Base-by-base conservation (phyloP, 75 land plant species). In the Cupressus sempervirens region DNA sequence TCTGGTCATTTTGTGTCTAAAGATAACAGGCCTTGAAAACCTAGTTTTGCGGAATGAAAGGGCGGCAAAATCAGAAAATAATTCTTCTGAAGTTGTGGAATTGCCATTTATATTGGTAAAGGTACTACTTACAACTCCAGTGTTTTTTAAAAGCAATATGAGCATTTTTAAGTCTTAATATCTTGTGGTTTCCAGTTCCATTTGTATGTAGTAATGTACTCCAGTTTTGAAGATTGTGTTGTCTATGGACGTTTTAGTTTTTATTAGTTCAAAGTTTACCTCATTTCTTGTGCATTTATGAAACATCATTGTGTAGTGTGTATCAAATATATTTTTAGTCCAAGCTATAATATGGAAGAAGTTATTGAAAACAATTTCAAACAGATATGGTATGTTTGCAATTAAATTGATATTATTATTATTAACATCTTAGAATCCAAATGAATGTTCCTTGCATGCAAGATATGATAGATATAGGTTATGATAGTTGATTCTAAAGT, bases 41-140 rank as follows among this genome's bases (percentile, higher is more conserved):
- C 85, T 93, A 67, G 84, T 93, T 10, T 36, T 53, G 74, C 82
- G 93, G 75, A 93, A 93, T 85, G 89, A 91, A 80, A 86, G 88
- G 73, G 75, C 88, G 52, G 85, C 74, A 45, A 7, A 32, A 65
- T 86, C 86, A 36, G 93, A 87, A 23, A 86, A 80, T 56, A 56
- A 85, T 73, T 88, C 93, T 30, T 84, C 88, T 83, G 88, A 87
- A 77, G 91, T 93, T 45, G 89, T 93, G 20, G 90, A 93, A 43
- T 84, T 93, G 18, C 94, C 94, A 62, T 93, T 93, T 73, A 87
- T 93, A 58, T 87, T 93, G 76, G 91, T 93, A 36, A 90, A 91
- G 88, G 94, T 93, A 82, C 43, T 80, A n/a, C 34, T 32, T n/a
- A 10, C 26, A 82, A n/a, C 62, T 53, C 48, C 18, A 48, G 12